Evolutionary conservation across 352 stramenopile genomes (phyloP).

Genomic region (Globisporangium cystogenes): DNA sequence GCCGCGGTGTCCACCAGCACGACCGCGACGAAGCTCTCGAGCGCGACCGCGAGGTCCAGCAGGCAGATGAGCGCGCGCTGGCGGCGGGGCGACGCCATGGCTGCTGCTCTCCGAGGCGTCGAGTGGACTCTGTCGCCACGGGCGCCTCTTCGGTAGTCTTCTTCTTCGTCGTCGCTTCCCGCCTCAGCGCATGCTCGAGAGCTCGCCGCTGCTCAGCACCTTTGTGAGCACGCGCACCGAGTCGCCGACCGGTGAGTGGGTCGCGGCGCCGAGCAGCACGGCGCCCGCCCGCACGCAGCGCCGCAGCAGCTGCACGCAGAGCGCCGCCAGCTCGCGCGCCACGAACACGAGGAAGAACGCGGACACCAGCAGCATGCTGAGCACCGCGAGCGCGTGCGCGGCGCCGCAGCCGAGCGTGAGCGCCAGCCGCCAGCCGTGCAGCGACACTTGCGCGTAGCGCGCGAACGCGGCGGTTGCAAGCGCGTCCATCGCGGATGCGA

Average conservation of each 20-base stretch:
- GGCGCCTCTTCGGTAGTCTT: background rate
- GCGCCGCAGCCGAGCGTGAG: slow-evolving; percentile 3
- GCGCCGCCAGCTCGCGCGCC: slow-evolving; percentile 1
- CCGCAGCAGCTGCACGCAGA: slow-evolving; percentile 1
- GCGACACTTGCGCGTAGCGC: slow-evolving; percentile 7
- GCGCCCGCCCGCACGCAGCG: background rate
- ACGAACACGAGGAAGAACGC: slow-evolving; percentile 9
- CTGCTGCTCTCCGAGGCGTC: background rate
- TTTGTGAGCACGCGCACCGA: slow-evolving; percentile 6
- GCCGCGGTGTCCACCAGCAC: background rate
- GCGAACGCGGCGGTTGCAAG: background rate
- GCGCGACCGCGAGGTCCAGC: slow-evolving; percentile 5
- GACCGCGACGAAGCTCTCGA: slow-evolving; percentile 8
- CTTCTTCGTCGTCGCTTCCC: background rate
- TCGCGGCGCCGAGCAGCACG: background rate
- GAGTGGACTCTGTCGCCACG: background rate
- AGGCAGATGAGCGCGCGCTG: slow-evolving; percentile 6
- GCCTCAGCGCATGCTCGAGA: slow-evolving; percentile 4
- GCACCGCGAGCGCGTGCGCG: background rate
- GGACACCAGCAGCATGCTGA: slow-evolving; percentile 5
- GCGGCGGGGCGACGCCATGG: background rate
- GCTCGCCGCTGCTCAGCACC: slow-evolving; percentile 10
- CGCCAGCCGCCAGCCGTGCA: slow-evolving; percentile 8
- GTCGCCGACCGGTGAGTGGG: slow-evolving; percentile 4
- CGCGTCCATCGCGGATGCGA: background rate